Evolutionary conservation across 306 rosid species (phyloP).

Genomic region (Lathyrus aphaca): DNA sequence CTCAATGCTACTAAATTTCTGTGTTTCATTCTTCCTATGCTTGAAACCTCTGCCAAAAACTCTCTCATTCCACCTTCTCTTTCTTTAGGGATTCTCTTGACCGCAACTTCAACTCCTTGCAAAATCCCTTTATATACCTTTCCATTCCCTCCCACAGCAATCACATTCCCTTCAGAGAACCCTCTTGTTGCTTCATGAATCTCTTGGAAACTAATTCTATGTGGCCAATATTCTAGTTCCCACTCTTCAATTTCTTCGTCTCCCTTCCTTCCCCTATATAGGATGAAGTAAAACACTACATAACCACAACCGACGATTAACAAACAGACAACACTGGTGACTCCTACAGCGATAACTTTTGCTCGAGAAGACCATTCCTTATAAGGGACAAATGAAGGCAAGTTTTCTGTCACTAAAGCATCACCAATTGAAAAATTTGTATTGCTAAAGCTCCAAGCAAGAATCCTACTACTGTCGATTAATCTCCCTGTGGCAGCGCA

Average conservation of each 20-base stretch:
- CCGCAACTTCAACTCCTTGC: slow-evolving; percentile 61
- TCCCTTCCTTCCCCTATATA: slow-evolving; percentile 23
- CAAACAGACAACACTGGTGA: slow-evolving; percentile 34
- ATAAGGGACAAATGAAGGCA: slow-evolving; percentile 60
- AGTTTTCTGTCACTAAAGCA: slow-evolving; percentile 49
- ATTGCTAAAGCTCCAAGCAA: slow-evolving; percentile 67
- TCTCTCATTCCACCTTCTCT: slow-evolving; percentile 57
- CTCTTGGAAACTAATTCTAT: slow-evolving; percentile 57
- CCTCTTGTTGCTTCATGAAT: slow-evolving; percentile 55
- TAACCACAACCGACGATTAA: slow-evolving; percentile 38
- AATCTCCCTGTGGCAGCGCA: slow-evolving; percentile 49
- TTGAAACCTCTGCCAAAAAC: slow-evolving; percentile 72
- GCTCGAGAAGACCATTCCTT: slow-evolving; percentile 40
- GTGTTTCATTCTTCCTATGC: slow-evolving; percentile 71
- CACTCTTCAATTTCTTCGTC: slow-evolving; percentile 55
- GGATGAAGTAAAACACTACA: slow-evolving; percentile 22
- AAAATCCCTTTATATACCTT: slow-evolving; percentile 65
- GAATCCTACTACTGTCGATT: slow-evolving; percentile 50
- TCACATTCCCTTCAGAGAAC: slow-evolving; percentile 59
- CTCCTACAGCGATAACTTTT: slow-evolving; percentile 35
- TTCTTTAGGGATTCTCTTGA: slow-evolving; percentile 56
- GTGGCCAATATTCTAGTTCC: slow-evolving; percentile 77
- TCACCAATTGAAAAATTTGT: slow-evolving; percentile 61
- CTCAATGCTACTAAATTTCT: slow-evolving; percentile 61
- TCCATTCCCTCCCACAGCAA: slow-evolving; percentile 60